Percentiles rank a stretch among this genome's conserved stretches.
These are phyloP conservation scores for Nicotiana benthamiana DNA, from an alignment of 257 asterid genomes.

Conservation along the genomic window DNA sequence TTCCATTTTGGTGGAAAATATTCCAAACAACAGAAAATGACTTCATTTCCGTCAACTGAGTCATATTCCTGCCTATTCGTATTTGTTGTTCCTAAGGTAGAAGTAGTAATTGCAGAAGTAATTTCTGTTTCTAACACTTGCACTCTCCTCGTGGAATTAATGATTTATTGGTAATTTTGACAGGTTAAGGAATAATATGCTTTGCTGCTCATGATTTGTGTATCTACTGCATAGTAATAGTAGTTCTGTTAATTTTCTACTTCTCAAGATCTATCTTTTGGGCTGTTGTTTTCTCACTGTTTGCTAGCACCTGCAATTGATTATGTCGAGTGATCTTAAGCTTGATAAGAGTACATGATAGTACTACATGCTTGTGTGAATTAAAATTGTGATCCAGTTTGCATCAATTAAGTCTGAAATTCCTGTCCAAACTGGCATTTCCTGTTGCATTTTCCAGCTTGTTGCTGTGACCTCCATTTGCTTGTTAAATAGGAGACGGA, in stretches of 20 bases:
- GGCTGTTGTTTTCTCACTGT: too few species aligned
- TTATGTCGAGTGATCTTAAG: too few species aligned
- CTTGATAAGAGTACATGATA: too few species aligned
- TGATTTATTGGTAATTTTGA: background rate
- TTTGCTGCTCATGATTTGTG: background rate
- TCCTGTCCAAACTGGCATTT: too few species aligned
- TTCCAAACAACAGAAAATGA: background rate
- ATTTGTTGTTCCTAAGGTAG: background rate
- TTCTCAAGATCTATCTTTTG: background rate
- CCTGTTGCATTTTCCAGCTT: too few species aligned
- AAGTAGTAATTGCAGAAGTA: background rate
- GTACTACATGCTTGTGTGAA: too few species aligned
- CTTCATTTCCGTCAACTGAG: background rate
- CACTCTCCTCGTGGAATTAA: too few species aligned
- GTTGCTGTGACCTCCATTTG: too few species aligned
- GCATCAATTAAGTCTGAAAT: too few species aligned
- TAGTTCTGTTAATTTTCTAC: background rate
- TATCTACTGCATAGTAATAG: background rate
- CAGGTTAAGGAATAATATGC: background rate
- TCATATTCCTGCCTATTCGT: background rate
- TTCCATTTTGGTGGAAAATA: background rate
- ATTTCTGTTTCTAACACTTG: background rate
- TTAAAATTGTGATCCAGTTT: too few species aligned
- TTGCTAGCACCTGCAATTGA: too few species aligned
- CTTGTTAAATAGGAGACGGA: too few species aligned